Evolutionary conservation across 2,329 filamentous ascomycete genomes (phyloP).

Genomic region (Epichloe scottii): DNA sequence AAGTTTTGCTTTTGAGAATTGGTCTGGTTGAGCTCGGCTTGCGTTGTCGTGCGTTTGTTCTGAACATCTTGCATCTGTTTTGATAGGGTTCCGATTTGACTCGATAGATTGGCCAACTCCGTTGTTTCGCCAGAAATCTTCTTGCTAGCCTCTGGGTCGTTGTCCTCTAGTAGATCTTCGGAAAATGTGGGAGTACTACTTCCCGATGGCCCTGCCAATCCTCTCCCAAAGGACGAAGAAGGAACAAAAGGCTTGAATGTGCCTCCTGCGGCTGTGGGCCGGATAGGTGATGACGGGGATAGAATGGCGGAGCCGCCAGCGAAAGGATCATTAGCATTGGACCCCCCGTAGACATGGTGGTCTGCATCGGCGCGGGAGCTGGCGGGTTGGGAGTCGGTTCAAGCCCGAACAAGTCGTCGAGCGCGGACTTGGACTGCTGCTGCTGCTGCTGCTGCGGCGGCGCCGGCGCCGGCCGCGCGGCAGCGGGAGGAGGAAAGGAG

Average conservation of each 20-base stretch:
- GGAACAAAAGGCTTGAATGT: slow-evolving; percentile 86
- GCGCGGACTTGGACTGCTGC: slow-evolving; percentile 60
- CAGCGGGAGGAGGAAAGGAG: slow-evolving; percentile 27
- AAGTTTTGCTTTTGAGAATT: slow-evolving; percentile 86
- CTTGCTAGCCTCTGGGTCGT: slow-evolving; percentile 77
- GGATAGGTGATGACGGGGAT: slow-evolving; percentile 41
- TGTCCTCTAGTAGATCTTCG: slow-evolving; percentile 84
- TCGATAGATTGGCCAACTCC: slow-evolving; percentile 89
- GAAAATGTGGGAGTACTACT: slow-evolving; percentile 41
- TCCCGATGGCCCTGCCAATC: slow-evolving; percentile 63
- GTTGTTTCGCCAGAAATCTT: slow-evolving; percentile 81
- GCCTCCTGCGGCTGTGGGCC: slow-evolving; percentile 32
- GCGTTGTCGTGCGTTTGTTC: slow-evolving; percentile 62
- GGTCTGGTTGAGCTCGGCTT: slow-evolving; percentile 71
- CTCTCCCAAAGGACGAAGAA: slow-evolving; percentile 82
- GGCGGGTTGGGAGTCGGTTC: slow-evolving; percentile 44
- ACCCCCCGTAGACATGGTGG: slow-evolving; percentile 64
- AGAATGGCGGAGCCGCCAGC: slow-evolving; percentile 33
- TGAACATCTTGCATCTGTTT: slow-evolving; percentile 93
- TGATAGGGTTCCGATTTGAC: slow-evolving; percentile 81
- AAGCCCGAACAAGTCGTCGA: slow-evolving; percentile 88
- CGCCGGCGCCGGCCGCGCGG: slow-evolving; percentile 35
- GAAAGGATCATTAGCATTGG: slow-evolving; percentile 52
- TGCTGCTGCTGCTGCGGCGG: slow-evolving; percentile 21
- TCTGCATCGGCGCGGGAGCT: slow-evolving; percentile 44